Percentiles rank a stretch among this genome's conserved stretches.
phyloP scores from a whole-genome alignment of 2,329 filamentous ascomycete genomes.

The Ceratocystis papillata region DNA sequence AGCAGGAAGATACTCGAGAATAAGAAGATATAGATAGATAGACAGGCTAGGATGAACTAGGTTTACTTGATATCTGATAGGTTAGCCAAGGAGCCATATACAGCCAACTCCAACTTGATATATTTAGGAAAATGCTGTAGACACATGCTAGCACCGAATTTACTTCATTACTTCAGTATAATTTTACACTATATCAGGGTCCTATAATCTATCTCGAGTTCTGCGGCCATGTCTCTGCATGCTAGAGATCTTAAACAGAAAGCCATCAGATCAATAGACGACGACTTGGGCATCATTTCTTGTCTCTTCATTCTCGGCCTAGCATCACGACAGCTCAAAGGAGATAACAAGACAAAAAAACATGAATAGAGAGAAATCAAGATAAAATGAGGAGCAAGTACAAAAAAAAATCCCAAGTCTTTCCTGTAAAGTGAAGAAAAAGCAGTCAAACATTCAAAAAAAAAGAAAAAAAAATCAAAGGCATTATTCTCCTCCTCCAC shows the following conservation, averaged over 20 bases:
- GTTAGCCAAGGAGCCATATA: no score
- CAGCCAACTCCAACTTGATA: no score
- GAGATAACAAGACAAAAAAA: conserved; percentile 22
- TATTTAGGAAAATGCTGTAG: background rate
- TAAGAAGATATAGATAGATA: conserved; percentile 2
- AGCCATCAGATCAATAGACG: background rate
- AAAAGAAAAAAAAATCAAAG: conserved; percentile 28
- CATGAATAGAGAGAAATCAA: conserved; percentile 24
- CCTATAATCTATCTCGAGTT: background rate
- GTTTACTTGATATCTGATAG: no score
- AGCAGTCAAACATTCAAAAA: conserved; percentile 25
- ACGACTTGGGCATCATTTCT: background rate
- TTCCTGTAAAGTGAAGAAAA: conserved; percentile 14
- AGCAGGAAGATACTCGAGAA: conserved; percentile 23
- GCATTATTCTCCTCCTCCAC: conserved; percentile 12
- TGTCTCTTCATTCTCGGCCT: background rate
- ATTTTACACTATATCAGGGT: conserved; percentile 2
- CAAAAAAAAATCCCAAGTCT: conserved; percentile 25
- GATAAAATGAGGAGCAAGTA: conserved; percentile 28
- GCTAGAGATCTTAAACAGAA: background rate
- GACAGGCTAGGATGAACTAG: background rate
- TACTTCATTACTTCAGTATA: background rate
- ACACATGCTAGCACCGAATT: background rate
- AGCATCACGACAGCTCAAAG: conserved; percentile 12
- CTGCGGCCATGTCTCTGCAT: background rate